A percentile compares a stretch with the other conserved stretches of the same genome.
phyloP scores from a whole-genome alignment of 257 asterid genomes.

The Solanum pennellii region DNA sequence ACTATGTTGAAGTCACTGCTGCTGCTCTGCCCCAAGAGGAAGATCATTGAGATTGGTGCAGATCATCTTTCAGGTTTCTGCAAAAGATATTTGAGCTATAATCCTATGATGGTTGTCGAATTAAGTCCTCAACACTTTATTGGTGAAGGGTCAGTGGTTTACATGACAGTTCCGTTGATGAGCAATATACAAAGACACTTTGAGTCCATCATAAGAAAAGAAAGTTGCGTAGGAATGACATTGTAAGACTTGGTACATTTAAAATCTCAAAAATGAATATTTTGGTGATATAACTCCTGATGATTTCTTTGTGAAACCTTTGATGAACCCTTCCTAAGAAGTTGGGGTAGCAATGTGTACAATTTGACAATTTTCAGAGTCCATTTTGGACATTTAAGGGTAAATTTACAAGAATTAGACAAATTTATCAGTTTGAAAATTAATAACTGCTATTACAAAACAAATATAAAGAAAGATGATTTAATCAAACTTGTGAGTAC shows the following conservation, averaged over 20 bases:
- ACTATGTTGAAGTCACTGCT: slow-evolving; percentile 30
- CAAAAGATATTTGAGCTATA: slow-evolving; percentile 24
- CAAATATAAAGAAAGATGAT: no score
- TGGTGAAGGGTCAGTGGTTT: background rate
- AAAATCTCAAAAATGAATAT: background rate
- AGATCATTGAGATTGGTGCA: slow-evolving; percentile 56
- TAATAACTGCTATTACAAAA: no score
- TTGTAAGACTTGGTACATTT: background rate
- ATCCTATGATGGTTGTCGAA: background rate
- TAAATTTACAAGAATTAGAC: no score
- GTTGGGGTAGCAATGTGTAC: no score
- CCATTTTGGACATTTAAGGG: no score
- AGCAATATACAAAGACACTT: background rate
- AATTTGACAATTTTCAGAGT: no score
- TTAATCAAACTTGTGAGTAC: no score
- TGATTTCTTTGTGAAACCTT: no score
- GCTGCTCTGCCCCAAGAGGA: slow-evolving; percentile 95
- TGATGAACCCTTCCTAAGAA: no score
- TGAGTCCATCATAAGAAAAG: background rate
- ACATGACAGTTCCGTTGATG: background rate
- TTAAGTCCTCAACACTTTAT: background rate
- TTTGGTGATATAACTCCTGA: no score
- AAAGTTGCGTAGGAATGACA: background rate
- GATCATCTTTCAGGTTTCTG: no score
- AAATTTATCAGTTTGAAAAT: no score